Percentiles rank a stretch among this genome's conserved stretches.
Conservation (phyloP, 805 yeast species). For the Starmera dryadoides region DNA sequence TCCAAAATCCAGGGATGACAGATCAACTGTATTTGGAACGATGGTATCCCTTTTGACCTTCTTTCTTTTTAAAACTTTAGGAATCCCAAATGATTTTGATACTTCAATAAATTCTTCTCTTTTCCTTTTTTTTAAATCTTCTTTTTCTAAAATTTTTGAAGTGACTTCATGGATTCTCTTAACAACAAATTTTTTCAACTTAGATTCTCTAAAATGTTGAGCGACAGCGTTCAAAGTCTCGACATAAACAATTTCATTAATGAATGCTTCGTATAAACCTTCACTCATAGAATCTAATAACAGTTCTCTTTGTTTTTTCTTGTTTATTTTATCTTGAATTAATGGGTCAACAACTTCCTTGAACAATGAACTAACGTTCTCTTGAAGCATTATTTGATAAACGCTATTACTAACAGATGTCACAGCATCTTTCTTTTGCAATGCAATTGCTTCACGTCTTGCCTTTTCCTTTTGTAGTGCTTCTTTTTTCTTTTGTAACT, state of each 20-base stretch:
- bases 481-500: constrained; percentile 6
- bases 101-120: constrained; percentile 31
- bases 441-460: constrained; percentile 8
- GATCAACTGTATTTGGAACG: constrained; percentile 11
- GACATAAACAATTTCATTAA: constrained; percentile 47
- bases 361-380: constrained; percentile 1
- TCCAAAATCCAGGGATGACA: constrained; percentile 16
- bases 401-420: background rate
- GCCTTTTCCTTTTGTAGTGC: constrained; percentile 4
- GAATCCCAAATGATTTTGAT: constrained; percentile 28
- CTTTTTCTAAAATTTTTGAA: constrained; percentile 11
- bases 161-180: constrained; percentile 25
- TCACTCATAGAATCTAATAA: constrained; percentile 33
- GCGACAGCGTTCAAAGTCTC: constrained; percentile 39
- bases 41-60: constrained; percentile 6
- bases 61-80: constrained; percentile 16
- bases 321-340: constrained; percentile 7
- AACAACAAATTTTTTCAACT: constrained; percentile 25
- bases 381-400: background rate
- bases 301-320: constrained; percentile 15
- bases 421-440: constrained; percentile 6
- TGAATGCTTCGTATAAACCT: constrained; percentile 53
- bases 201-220: constrained; percentile 24
- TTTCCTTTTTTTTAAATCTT: constrained; percentile 28
- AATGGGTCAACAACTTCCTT: constrained; percentile 5